These are phyloP conservation scores for Geranium incanum DNA, from an alignment of 441 rosid species.

Conservation along the genomic window DNA sequence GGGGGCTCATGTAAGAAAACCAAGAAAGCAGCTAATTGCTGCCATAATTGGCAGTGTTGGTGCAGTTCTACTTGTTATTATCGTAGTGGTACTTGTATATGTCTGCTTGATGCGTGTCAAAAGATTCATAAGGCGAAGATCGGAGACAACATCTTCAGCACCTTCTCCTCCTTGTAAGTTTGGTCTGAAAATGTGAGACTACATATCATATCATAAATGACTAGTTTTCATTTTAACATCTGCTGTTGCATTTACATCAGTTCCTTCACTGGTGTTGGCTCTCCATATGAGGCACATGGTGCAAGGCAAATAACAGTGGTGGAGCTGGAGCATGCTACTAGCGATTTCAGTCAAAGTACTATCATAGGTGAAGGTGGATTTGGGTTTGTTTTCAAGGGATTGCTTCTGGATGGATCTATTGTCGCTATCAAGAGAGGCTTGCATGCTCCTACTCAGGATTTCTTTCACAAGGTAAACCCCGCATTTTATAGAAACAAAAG, in stretches of 20 bases:
- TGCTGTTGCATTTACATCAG: constrained; percentile 15
- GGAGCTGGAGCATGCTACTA: constrained; percentile 40
- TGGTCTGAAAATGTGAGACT: no score
- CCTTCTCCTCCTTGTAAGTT: constrained; percentile 34
- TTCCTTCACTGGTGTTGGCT: constrained; percentile 19
- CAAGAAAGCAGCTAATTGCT: constrained; percentile 30
- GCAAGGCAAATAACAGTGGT: constrained; percentile 26
- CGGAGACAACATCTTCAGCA: constrained; percentile 32
- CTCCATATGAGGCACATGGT: constrained; percentile 17
- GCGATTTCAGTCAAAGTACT: constrained; percentile 32
- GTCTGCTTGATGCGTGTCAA: constrained; percentile 37
- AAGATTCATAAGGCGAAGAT: constrained; percentile 24
- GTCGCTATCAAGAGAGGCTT: constrained; percentile 42
- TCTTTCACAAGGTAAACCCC: constrained; percentile 30
- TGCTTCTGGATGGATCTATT: constrained; percentile 43
- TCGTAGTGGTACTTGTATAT: constrained; percentile 30
- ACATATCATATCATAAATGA: no score
- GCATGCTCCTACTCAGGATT: constrained; percentile 21
- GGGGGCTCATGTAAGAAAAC: constrained; percentile 25
- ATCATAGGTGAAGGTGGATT: constrained; percentile 41
- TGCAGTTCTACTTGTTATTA: constrained; percentile 32
- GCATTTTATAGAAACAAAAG: not conserved
- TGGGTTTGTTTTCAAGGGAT: constrained; percentile 39
- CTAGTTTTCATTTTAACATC: not conserved
- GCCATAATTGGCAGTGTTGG: constrained; percentile 32